A percentile compares a stretch with the other conserved stretches of the same genome.
Conservation (phyloP, 345 rosid genomes). For the Firmiana major region DNA sequence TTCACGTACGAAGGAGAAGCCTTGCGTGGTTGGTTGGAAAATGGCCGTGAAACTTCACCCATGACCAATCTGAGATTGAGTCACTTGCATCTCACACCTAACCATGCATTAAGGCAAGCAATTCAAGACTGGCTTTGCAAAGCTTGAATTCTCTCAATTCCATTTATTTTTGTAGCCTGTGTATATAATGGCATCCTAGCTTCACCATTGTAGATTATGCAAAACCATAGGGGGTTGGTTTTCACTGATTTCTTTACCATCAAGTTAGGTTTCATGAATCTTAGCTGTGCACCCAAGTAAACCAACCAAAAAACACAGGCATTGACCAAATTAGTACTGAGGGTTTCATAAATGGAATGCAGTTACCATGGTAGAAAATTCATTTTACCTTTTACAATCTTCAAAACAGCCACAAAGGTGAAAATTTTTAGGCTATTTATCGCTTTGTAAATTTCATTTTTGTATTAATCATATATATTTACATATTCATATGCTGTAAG, state of each 20-base stretch:
- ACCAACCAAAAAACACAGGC: not conserved
- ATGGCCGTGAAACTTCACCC: slow-evolving; percentile 58
- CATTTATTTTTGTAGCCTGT: not conserved
- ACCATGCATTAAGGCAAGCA: slow-evolving; percentile 54
- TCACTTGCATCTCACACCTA: slow-evolving; percentile 57
- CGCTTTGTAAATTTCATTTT: not conserved
- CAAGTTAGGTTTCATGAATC: not conserved
- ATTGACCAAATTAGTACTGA: not conserved
- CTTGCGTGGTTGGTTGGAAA: slow-evolving; percentile 53
- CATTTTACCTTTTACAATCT: not conserved
- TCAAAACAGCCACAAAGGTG: not conserved
- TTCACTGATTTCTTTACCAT: not conserved
- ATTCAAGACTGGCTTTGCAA: slow-evolving; percentile 81
- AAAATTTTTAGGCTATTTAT: no score
- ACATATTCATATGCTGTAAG: no score
- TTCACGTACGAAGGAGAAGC: slow-evolving; percentile 73
- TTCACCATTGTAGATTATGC: not conserved
- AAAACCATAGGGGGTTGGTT: not conserved
- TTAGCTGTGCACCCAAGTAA: not conserved
- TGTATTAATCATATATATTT: not conserved
- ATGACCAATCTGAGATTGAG: slow-evolving; percentile 66
- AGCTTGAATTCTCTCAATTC: slow-evolving; percentile 23
- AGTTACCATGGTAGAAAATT: not conserved
- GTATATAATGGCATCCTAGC: not conserved
- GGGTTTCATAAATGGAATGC: not conserved